Conservation (phyloP, 805 yeast species). For the Pichia thaimueangensis region DNA sequence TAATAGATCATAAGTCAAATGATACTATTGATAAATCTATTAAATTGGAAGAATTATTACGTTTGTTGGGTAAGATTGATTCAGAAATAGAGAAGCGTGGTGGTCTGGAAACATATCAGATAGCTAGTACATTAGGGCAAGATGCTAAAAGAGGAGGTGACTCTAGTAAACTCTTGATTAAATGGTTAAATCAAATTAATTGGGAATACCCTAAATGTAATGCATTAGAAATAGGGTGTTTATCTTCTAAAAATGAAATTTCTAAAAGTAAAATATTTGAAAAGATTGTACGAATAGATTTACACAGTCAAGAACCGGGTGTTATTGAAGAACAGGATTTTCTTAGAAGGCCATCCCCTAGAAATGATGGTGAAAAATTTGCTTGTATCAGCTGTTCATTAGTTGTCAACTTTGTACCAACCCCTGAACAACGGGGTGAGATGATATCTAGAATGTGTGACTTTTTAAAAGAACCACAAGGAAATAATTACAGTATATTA, state of each 20-base stretch:
- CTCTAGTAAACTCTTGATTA: slow-evolving; percentile 73
- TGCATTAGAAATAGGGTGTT: slow-evolving; percentile 81
- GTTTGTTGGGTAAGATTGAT: slow-evolving; percentile 47
- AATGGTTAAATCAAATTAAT: slow-evolving; percentile 44
- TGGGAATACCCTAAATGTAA: slow-evolving; percentile 5
- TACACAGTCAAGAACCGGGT: slow-evolving; percentile 69
- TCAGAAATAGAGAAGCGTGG: slow-evolving; percentile 60
- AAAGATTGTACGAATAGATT: slow-evolving; percentile 59
- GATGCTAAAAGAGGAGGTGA: slow-evolving; percentile 78
- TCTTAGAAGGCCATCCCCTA: slow-evolving; percentile 66
- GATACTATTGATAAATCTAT: slow-evolving; percentile 5
- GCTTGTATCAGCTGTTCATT: slow-evolving; percentile 74
- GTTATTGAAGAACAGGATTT: slow-evolving; percentile 71
- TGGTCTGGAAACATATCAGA: slow-evolving; percentile 73
- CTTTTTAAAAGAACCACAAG: slow-evolving; percentile 41
- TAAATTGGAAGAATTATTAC: slow-evolving; percentile 15
- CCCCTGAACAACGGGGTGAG: slow-evolving; percentile 60
- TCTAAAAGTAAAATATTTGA: slow-evolving; percentile 51
- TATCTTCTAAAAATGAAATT: slow-evolving; percentile 62
- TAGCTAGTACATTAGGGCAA: slow-evolving; percentile 85
- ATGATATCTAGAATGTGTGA: slow-evolving; percentile 60
- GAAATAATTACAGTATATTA: slow-evolving; percentile 32
- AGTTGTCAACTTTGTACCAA: slow-evolving; percentile 85
- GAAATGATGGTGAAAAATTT: slow-evolving; percentile 39
- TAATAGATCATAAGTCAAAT: slow-evolving; percentile 3